Percentiles rank a stretch among this genome's conserved stretches.
These are phyloP conservation scores for Sporothrix dimorphospora DNA, from an alignment of 2,329 filamentous ascomycete species.

Conservation along the genomic window DNA sequence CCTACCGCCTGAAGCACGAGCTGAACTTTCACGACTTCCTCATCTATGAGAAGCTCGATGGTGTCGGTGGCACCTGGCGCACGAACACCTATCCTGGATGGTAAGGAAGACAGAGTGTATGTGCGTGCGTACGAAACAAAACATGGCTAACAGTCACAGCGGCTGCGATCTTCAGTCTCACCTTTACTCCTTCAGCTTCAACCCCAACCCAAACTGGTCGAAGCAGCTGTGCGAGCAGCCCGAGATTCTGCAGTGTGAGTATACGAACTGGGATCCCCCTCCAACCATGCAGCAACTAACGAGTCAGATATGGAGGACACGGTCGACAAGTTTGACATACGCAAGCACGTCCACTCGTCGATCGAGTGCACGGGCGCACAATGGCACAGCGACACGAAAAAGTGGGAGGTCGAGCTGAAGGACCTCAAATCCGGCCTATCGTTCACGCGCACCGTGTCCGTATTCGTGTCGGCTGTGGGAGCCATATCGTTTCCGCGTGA, in stretches of 20 bases:
- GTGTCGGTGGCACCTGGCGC: constrained; percentile 42
- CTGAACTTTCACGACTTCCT: constrained; percentile 40
- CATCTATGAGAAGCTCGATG: constrained; percentile 56
- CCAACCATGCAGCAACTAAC: not conserved
- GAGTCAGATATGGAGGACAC: not conserved
- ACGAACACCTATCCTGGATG: not conserved
- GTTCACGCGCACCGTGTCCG: not conserved
- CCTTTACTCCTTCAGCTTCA: constrained; percentile 49
- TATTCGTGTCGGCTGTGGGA: not conserved
- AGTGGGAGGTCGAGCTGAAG: not conserved
- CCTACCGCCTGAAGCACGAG: constrained; percentile 40
- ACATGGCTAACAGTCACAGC: constrained; percentile 43
- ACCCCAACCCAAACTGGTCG: constrained; percentile 54
- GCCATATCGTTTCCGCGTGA: not conserved
- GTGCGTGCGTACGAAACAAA: not conserved
- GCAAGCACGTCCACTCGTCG: not conserved
- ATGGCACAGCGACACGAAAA: not conserved
- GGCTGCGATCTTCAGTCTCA: constrained; percentile 43
- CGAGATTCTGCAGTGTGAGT: constrained; percentile 55
- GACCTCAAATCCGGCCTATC: not conserved
- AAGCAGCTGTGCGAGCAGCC: constrained; percentile 54
- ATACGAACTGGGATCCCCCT: constrained; percentile 38
- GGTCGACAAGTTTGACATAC: not conserved
- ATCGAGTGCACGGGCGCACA: not conserved
- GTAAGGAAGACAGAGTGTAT: not conserved